These are phyloP conservation scores for Berkeleyomyces basicola DNA, from an alignment of 2,329 filamentous ascomycete species.

Conservation along the genomic window DNA sequence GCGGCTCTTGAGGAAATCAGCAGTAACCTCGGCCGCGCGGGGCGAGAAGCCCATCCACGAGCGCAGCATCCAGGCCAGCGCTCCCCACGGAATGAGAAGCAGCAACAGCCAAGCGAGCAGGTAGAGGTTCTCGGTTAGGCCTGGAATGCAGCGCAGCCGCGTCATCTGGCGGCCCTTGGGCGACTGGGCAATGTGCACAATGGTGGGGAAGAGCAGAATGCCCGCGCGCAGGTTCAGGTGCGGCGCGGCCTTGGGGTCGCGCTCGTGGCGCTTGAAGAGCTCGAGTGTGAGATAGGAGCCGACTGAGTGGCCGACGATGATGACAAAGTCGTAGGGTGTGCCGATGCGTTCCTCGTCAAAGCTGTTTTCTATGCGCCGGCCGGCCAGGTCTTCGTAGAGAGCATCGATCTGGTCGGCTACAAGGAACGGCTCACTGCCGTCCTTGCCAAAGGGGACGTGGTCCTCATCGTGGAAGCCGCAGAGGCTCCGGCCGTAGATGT, in stretches of 20 bases:
- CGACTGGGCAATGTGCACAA: slow-evolving; percentile 52
- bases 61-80: slow-evolving; percentile 28
- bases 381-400: slow-evolving; percentile 24
- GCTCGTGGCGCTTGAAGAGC: slow-evolving; percentile 40
- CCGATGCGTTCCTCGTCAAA: slow-evolving; percentile 19
- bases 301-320: slow-evolving; percentile 59
- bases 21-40: slow-evolving; percentile 33
- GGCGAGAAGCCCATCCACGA: slow-evolving; percentile 30
- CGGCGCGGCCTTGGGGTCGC: slow-evolving; percentile 21
- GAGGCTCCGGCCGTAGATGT: slow-evolving; percentile 42
- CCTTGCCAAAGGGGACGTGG: slow-evolving; percentile 28
- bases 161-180: slow-evolving; percentile 38
- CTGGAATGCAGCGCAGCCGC: slow-evolving; percentile 19
- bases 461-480: slow-evolving; percentile 40
- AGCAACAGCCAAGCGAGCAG: slow-evolving; percentile 27
- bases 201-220: slow-evolving; percentile 56
- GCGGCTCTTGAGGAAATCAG: slow-evolving; percentile 35
- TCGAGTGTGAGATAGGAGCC: slow-evolving; percentile 58
- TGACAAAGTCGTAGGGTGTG: slow-evolving; percentile 36
- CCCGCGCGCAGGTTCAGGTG: slow-evolving; percentile 31
- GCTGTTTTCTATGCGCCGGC: slow-evolving; percentile 19
- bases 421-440: slow-evolving; percentile 28
- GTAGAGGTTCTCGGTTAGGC: slow-evolving; percentile 27
- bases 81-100: slow-evolving; percentile 23
- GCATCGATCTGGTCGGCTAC: slow-evolving; percentile 37